phyloP scores from a whole-genome alignment of 2,329 filamentous ascomycete genomes.

The Arthroderma uncinatum region DNA sequence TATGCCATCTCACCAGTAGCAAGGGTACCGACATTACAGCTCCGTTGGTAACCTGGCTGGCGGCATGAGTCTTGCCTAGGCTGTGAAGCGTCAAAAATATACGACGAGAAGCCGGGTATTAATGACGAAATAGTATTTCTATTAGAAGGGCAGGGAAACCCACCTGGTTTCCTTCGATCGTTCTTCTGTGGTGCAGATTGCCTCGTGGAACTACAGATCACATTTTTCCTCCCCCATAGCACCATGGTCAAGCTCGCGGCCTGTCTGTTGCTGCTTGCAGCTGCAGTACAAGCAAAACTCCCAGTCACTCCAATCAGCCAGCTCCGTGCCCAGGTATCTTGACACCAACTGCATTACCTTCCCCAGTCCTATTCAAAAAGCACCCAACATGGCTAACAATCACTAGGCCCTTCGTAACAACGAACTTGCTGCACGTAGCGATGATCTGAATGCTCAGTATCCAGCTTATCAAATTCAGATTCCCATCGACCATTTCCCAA shows the following conservation, averaged over 20 bases:
- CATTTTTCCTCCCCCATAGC: not conserved
- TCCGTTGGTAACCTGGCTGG: constrained; percentile 1
- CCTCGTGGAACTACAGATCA: not conserved
- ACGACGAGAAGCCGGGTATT: not conserved
- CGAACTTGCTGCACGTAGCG: not conserved
- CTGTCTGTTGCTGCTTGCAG: constrained; percentile 10
- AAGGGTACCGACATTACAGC: not conserved
- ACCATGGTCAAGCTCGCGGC: constrained; percentile 11
- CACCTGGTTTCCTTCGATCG: not conserved
- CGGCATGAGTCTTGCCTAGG: not conserved
- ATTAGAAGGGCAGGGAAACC: not conserved
- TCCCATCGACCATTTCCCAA: constrained; percentile 72
- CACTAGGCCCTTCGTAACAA: not conserved
- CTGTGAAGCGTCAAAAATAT: not conserved
- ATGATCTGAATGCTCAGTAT: constrained; percentile 26
- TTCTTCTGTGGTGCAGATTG: not conserved
- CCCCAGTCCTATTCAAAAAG: not conserved
- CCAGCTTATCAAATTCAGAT: constrained; percentile 43
- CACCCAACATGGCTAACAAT: not conserved
- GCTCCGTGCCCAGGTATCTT: constrained; percentile 2
- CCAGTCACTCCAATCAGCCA: constrained; percentile 9
- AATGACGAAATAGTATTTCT: not conserved
- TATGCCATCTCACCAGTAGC: not conserved
- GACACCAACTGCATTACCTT: not conserved
- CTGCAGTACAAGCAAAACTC: constrained; percentile 8